Evolutionary conservation across 2,329 filamentous ascomycete species (phyloP), one percentile per base, ranked within the genome.

Genomic region (Ploettnerulaceae sp.): DNA sequence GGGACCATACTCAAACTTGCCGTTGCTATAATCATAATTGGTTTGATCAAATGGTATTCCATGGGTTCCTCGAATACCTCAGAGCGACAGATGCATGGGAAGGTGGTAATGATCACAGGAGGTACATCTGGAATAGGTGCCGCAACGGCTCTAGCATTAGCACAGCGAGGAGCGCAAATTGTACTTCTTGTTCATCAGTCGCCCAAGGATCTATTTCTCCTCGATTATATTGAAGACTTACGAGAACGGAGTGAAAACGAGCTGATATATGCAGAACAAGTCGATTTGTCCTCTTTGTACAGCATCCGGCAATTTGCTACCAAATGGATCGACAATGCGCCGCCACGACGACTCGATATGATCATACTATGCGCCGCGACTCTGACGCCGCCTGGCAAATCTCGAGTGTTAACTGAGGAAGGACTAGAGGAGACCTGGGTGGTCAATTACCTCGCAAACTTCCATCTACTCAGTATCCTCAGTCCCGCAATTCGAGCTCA

Each of bases 261-360:
- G 48, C 75, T 98, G 61, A 88, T 98, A 57, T 97, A 95, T 61
- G 89, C 93, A 49, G 93, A 98, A 67, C 87, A 95, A 68, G 89
- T 95, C 58, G 89, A 98, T 63, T 78, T 98, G 21, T 71, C 84
- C 9, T 91, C 85, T 12, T 73, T 98, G n/a, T 81, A 95, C 65
- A 94, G 87, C 65, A 84, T 98, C 58, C 86, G 93, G 29, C 76
- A 83, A 53, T 98, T 98, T 65, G 93, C 93, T 9, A 98, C 93
- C 0, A 91, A 89, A 71, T 98, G 94, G 91, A 89, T 98, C 56
- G 91, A 98, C 66, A 97, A 96, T 66, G 79, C 86, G 17, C 91
- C 93, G 2, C 88, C 90, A 7, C 77, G 94, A 47, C 76, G 94
- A 37, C 71, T 98, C 5, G 93, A 98, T 66, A 90, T 91, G 81